phyloP scores from a whole-genome alignment of 768 basidiomycete species.

The Russula griseocarnosa region DNA sequence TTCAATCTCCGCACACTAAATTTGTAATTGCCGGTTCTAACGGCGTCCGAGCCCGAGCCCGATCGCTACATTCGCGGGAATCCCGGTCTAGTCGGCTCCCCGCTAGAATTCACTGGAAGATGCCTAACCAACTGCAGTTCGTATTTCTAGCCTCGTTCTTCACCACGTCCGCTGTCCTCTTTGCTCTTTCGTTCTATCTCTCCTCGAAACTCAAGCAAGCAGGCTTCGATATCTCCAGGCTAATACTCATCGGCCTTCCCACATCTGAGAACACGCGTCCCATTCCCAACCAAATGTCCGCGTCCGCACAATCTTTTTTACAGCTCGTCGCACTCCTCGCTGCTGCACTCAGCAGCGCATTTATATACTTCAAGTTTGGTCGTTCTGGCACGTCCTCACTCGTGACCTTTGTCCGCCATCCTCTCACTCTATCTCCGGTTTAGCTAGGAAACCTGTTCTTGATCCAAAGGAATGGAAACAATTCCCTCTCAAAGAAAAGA shows the following conservation, averaged over 20 bases:
- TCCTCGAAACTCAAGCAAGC: conserved; percentile 44
- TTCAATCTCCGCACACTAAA: background rate
- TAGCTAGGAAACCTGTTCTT: conserved; percentile 67
- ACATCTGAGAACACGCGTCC: conserved; percentile 29
- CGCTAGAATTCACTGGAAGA: conserved; percentile 30
- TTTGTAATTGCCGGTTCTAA: background rate
- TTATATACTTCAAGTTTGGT: conserved; percentile 52
- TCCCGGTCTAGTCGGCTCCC: background rate
- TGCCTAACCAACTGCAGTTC: conserved; percentile 56
- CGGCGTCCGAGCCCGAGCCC: background rate
- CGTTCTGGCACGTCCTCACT: conserved; percentile 36
- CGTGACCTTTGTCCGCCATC: background rate
- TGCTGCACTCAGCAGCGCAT: conserved; percentile 45
- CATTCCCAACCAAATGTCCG: conserved; percentile 23
- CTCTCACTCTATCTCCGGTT: conserved; percentile 8
- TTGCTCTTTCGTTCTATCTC: conserved; percentile 43
- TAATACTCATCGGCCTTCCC: conserved; percentile 62
- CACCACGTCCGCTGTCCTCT: conserved; percentile 46
- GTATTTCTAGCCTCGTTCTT: conserved; percentile 54
- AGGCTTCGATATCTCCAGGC: conserved; percentile 53
- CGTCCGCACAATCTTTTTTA: conserved; percentile 30
- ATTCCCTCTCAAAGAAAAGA: conserved; percentile 79
- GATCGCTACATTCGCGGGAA: background rate
- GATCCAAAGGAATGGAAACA: conserved; percentile 74
- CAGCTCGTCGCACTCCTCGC: conserved; percentile 53